phyloP scores from a whole-genome alignment of 2,329 filamentous ascomycete genomes.

The Aspergillus udagawae region DNA sequence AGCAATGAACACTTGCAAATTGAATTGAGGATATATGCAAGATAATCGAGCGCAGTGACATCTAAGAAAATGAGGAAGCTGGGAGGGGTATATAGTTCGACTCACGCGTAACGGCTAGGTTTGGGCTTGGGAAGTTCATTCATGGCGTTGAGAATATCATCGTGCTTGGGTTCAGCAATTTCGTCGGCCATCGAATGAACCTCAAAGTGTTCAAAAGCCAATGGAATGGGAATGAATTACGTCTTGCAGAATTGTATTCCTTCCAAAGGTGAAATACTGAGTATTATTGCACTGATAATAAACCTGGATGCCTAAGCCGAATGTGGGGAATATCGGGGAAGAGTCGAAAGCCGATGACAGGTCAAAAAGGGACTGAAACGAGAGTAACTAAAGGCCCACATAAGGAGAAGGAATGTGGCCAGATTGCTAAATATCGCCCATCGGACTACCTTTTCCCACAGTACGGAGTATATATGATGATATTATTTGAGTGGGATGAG shows the following conservation, averaged over 20 bases:
- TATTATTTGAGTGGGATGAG: background rate
- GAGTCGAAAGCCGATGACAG: background rate
- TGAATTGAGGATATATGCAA: background rate
- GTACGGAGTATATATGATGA: background rate
- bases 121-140: slow-evolving; percentile 10
- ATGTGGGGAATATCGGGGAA: slow-evolving; percentile 18
- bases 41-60: background rate
- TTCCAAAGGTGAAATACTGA: background rate
- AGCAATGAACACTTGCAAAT: slow-evolving; percentile 8
- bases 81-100: slow-evolving; percentile 3
- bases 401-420: background rate
- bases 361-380: background rate
- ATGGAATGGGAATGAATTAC: background rate
- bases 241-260: background rate
- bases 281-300: background rate
- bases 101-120: slow-evolving; percentile 26
- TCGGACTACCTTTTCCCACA: background rate
- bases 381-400: background rate
- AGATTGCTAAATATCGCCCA: background rate
- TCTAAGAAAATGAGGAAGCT: background rate
- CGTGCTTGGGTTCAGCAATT: slow-evolving; percentile 14
- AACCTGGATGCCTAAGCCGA: slow-evolving; percentile 17
- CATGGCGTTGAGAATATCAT: slow-evolving; percentile 14
- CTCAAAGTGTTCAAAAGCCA: background rate
- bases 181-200: slow-evolving; percentile 20